Evolutionary conservation across 768 basidiomycete genomes (phyloP), one percentile per base, ranked within the genome.

Genomic region (Mycena albidolilacea): DNA sequence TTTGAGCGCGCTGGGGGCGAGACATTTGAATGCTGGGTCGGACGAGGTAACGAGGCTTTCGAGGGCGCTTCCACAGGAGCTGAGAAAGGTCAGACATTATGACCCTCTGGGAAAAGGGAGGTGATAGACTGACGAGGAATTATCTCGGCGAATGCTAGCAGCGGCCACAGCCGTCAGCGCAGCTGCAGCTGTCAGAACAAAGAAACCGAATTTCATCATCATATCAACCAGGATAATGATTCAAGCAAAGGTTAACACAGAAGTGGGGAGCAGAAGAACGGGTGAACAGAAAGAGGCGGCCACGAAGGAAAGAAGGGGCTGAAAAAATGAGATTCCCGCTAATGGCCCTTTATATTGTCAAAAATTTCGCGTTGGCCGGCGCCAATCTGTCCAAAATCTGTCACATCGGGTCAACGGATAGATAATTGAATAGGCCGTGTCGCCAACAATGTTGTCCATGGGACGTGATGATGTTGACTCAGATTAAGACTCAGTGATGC

Each of bases 171-270:
- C 61, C 61, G 61, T 48, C 61, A 63, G 61, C 61, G 44, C 61
- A 46, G 61, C 61, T 63, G 61, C 61, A 35, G 44, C 61, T 48
- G 21, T 30, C 14, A 48, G 30, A 63, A 21, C 38, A 46, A 63
- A 63, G 44, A 63, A 48, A 63, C 6, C 12, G 44, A 63, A 46
- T 46, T 63, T 63, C 44, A 63, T 60, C 59, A 60, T 63, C 43
- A 63, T 63, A 63, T 43, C 59, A 46, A 63, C 61, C 61, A 46
- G 61, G 61, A 63, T 63, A 19, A 63, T 23, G 41, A 60, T 44
- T 61, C 60, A 61, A 61, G n/a, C 60, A 44, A 61, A 61, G 43
- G 43, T 43, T 30, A 39, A 59, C 9, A 59, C 57, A 39, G 39
- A 59, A 59, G 60, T 43, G 41, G 41, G 60, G 60, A 61, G 39